These are phyloP conservation scores for Lepidium didymum DNA, from an alignment of 345 rosid species.

Conservation along the genomic window DNA sequence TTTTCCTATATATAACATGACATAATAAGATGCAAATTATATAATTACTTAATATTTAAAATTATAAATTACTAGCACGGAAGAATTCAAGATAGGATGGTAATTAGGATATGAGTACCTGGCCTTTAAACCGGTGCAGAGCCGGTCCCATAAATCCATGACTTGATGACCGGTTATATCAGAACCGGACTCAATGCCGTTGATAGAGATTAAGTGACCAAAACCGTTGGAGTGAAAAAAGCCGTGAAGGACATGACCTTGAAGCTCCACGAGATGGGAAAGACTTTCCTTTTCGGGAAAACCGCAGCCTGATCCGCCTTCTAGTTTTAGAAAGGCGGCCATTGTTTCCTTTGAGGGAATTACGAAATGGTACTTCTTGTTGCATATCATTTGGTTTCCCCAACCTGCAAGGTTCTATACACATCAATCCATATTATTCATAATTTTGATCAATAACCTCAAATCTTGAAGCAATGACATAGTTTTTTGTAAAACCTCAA, in stretches of 20 bases:
- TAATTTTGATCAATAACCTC: not conserved
- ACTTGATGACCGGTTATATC: conserved; percentile 59
- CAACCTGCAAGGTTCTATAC: conserved; percentile 46
- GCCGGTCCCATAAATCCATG: conserved; percentile 91
- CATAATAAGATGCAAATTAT: not conserved
- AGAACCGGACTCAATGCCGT: conserved; percentile 66
- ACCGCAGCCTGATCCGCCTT: conserved; percentile 14
- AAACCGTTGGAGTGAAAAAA: conserved; percentile 85
- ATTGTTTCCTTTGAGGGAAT: conserved; percentile 60
- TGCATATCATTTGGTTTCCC: conserved; percentile 76
- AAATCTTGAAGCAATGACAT: not conserved
- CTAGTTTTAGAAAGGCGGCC: conserved; percentile 36
- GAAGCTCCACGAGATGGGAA: conserved; percentile 41
- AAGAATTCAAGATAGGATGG: too few species aligned
- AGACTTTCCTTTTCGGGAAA: conserved; percentile 32
- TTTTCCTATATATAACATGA: conserved; percentile 47
- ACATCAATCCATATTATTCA: not conserved
- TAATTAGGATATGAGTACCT: conserved; percentile 33
- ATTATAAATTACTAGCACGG: too few species aligned
- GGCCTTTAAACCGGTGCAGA: conserved; percentile 66
- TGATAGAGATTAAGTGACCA: conserved; percentile 73
- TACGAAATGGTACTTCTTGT: conserved; percentile 86
- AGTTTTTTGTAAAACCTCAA: too few species aligned
- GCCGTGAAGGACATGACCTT: conserved; percentile 67
- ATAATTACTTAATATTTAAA: too few species aligned